These are phyloP conservation scores for Suillus americanus DNA, from an alignment of 768 basidiomycete genomes.

Conservation along the genomic window DNA sequence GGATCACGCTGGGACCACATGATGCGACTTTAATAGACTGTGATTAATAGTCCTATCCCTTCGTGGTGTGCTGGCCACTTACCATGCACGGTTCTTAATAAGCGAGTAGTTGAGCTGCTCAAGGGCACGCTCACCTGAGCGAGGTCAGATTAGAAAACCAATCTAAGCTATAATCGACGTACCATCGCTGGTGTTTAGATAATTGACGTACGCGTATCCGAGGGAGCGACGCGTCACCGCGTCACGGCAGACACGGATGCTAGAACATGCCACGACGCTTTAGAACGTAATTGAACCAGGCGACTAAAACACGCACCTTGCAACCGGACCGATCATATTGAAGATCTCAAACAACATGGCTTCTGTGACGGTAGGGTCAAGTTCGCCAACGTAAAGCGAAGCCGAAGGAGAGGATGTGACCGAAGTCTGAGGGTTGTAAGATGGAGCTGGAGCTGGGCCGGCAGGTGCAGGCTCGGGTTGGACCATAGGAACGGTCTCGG, in stretches of 20 bases:
- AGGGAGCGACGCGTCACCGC: conserved; percentile 99
- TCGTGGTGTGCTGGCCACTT: conserved; percentile 21
- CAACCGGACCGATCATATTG: conserved; percentile 99
- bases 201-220: conserved; percentile 99
- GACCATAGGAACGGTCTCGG: conserved; percentile 53
- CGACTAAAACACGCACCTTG: conserved; percentile 59
- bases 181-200: conserved; percentile 94
- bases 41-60: conserved; percentile 3
- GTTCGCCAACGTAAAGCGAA: conserved; percentile 98
- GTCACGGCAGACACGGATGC: conserved; percentile 99
- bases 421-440: conserved; percentile 53
- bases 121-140: conserved; percentile 89
- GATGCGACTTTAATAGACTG: conserved; percentile 72
- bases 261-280: conserved; percentile 26
- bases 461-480: conserved; percentile 49
- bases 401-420: conserved; percentile 74
- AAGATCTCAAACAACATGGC: conserved; percentile 99
- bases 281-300: background rate
- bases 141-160: conserved; percentile 10
- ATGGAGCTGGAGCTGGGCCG: conserved; percentile 45
- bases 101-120: conserved; percentile 99
- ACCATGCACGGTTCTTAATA: conserved; percentile 98
- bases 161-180: conserved; percentile 24
- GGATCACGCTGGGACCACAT: conserved; percentile 99
- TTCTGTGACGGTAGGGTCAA: conserved; percentile 97